phyloP scores from a whole-genome alignment of 1,139 yeast genomes.

The Magnusiomyces clavatus region DNA sequence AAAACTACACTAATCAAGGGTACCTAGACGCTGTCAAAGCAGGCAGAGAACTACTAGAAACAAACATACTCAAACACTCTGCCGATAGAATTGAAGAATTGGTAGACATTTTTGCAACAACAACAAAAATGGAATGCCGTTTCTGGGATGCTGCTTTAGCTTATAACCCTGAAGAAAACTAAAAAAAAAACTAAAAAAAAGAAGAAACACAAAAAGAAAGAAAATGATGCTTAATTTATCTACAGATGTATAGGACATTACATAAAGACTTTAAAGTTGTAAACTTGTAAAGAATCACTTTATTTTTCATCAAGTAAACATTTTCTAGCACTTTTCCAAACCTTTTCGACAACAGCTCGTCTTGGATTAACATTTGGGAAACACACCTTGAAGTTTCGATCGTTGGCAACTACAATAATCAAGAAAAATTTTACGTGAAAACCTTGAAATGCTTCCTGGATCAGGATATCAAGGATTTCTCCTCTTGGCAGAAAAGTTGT shows the following conservation, averaged over 20 bases:
- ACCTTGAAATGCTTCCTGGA: slow-evolving; percentile 53
- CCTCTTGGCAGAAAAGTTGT: slow-evolving; percentile 40
- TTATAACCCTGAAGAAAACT: not conserved
- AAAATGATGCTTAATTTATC: not conserved
- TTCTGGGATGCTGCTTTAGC: slow-evolving; percentile 48
- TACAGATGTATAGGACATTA: not conserved
- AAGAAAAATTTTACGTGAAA: slow-evolving; percentile 48
- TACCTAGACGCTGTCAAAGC: slow-evolving; percentile 43
- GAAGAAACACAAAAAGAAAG: no score
- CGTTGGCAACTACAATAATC: slow-evolving; percentile 41
- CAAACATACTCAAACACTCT: slow-evolving; percentile 33
- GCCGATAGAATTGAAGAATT: slow-evolving; percentile 42
- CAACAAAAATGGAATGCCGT: slow-evolving; percentile 49
- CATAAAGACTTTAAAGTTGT: not conserved
- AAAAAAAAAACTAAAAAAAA: not conserved
- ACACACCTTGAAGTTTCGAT: slow-evolving; percentile 35
- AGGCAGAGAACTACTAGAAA: slow-evolving; percentile 46
- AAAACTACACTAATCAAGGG: slow-evolving; percentile 52
- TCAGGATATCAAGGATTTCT: slow-evolving; percentile 47
- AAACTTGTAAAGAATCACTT: not conserved
- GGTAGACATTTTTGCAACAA: slow-evolving; percentile 51
- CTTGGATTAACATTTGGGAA: slow-evolving; percentile 32
- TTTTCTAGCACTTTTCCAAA: slow-evolving; percentile 23
- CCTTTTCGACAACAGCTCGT: slow-evolving; percentile 21
- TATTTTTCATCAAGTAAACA: slow-evolving; percentile 15